Conservation (phyloP, 1,139 yeast genomes). For the Kazachstania sp. region DNA sequence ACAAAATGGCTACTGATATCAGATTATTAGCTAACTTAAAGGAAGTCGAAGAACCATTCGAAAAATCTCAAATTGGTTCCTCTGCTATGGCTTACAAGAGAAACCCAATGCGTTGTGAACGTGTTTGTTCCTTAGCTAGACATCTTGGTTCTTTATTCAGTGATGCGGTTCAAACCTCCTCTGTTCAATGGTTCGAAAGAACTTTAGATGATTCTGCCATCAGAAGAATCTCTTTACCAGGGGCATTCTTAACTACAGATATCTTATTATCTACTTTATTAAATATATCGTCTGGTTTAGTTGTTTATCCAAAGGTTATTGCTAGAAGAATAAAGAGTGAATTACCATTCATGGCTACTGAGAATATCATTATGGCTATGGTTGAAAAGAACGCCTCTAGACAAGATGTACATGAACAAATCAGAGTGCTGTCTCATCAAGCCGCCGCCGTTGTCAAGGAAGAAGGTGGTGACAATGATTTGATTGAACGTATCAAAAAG, state of each 20-base stretch:
- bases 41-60: conserved; percentile 97
- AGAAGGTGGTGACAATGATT: conserved; percentile 97
- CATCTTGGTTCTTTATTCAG: conserved; percentile 85
- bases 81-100: conserved; percentile 99
- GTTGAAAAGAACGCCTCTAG: conserved; percentile 96
- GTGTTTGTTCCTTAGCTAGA: conserved; percentile 95
- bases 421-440: conserved; percentile 93
- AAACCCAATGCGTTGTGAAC: conserved; percentile 99
- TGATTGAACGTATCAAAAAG: conserved; percentile 76
- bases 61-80: conserved; percentile 94
- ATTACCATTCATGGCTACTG: conserved; percentile 99
- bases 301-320: conserved; percentile 96
- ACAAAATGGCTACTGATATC: conserved; percentile 95
- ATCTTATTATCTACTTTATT: conserved; percentile 81
- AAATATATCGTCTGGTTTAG: conserved; percentile 90
- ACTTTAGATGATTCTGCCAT: conserved; percentile 97
- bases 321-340: conserved; percentile 93
- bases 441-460: conserved; percentile 97
- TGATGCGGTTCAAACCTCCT: conserved; percentile 93
- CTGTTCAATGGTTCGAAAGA: conserved; percentile 99
- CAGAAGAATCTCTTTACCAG: conserved; percentile 93
- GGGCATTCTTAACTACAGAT: conserved; percentile 94
- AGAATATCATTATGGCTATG: conserved; percentile 98
- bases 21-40: conserved; percentile 93
- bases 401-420: conserved; percentile 97